phyloP scores from a whole-genome alignment of 176 grass and related monocot species.

The Oryza rufipogon region DNA sequence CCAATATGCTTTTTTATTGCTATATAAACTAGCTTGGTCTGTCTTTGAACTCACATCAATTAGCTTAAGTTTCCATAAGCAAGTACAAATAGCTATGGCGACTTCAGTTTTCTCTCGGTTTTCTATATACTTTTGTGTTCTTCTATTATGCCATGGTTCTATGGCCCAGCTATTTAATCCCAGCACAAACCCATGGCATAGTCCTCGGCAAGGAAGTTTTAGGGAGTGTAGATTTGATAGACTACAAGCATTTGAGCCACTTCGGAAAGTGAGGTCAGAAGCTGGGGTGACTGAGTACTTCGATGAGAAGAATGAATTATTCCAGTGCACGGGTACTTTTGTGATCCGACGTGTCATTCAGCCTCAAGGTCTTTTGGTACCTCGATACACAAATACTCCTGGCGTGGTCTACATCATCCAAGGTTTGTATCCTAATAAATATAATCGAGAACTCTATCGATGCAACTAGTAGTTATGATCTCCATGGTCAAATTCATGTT shows the following conservation, averaged over 20 bases:
- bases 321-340: slow-evolving; percentile 40
- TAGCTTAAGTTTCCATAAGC: background rate
- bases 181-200: background rate
- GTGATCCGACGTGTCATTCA: slow-evolving; percentile 14
- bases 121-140: background rate
- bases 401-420: slow-evolving; percentile 37
- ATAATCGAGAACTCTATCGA: background rate
- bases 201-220: background rate
- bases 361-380: background rate
- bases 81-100: background rate
- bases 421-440: background rate
- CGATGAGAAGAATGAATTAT: slow-evolving; percentile 12
- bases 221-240: background rate
- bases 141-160: background rate
- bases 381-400: background rate
- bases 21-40: background rate
- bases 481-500: no score
- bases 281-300: background rate
- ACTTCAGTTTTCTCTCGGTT: background rate
- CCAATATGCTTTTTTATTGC: background rate
- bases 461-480: background rate
- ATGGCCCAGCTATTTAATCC: background rate
- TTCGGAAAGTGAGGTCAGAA: background rate
- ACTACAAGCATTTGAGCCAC: background rate
- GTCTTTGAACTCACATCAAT: background rate